Evolutionary conservation across 164 flowering plant genomes (phyloP).

Genomic region (Sedum album): DNA sequence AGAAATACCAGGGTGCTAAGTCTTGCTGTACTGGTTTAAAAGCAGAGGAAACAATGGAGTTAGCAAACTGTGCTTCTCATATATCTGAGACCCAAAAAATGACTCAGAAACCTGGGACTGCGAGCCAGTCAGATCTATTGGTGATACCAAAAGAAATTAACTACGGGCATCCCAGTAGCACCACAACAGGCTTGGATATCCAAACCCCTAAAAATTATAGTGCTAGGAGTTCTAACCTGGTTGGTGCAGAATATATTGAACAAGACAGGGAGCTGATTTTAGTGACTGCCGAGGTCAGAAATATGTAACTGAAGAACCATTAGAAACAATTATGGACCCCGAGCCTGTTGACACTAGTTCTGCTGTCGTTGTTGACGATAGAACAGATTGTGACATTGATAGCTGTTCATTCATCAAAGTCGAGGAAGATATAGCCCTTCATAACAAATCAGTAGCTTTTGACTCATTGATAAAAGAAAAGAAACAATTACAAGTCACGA

Average conservation of each 20-base stretch:
- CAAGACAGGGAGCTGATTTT: constrained; percentile 17
- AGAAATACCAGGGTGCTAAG: neutral
- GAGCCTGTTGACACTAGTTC: constrained; percentile 22
- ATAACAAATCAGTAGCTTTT: neutral
- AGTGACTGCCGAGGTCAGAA: constrained; percentile 18
- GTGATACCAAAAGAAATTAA: neutral
- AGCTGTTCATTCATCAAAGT: constrained; percentile 22
- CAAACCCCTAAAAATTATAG: constrained; percentile 37
- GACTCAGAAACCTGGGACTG: neutral
- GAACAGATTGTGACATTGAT: constrained; percentile 14
- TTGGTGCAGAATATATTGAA: constrained; percentile 30
- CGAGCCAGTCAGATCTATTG: neutral
- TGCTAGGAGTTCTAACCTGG: constrained; percentile 25
- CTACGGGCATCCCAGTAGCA: constrained; percentile 32
- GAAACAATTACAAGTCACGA: constrained; percentile 22
- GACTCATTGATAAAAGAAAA: constrained; percentile 10
- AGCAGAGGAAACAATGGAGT: neutral
- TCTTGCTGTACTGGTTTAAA: neutral
- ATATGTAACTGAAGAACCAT: constrained; percentile 14
- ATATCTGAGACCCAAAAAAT: neutral
- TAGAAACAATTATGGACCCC: constrained; percentile 22
- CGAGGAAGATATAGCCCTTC: constrained; percentile 22
- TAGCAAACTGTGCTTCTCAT: neutral
- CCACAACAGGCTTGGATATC: constrained; percentile 24
- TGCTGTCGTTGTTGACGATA: constrained; percentile 14